Evolutionary conservation across 305 asterid species (phyloP).

Genomic region (Fraxinus sp.): DNA sequence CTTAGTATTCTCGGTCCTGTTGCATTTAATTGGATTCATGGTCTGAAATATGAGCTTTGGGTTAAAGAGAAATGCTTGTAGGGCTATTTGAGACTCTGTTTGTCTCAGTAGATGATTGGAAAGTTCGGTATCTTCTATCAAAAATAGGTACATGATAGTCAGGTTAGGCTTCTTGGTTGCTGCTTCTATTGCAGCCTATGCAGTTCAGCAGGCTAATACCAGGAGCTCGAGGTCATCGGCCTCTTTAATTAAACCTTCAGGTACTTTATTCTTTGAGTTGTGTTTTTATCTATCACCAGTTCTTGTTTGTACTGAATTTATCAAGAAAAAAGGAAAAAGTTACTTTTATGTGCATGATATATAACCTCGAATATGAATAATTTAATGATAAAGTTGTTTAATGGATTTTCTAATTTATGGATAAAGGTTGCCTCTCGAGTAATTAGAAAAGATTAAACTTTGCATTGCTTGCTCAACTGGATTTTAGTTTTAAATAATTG

Average conservation of each 20-base stretch:
- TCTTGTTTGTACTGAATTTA: constrained; percentile 3
- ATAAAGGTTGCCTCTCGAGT: background rate
- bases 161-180: constrained; percentile 88
- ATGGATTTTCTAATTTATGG: background rate
- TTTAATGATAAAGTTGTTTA: background rate
- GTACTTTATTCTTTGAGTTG: constrained; percentile 26
- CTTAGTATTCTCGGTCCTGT: constrained; percentile 3
- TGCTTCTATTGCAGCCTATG: constrained; percentile 68
- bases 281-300: background rate
- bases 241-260: constrained; percentile 41
- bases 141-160: constrained; percentile 67
- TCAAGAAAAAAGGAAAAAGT: background rate
- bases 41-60: constrained; percentile 54
- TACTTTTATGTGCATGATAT: background rate
- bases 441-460: background rate
- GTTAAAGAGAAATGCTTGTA: constrained; percentile 39
- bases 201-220: constrained; percentile 62
- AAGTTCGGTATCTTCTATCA: constrained; percentile 39
- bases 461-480: constrained; percentile 3
- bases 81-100: constrained; percentile 35
- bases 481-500: constrained; percentile 13
- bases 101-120: constrained; percentile 48
- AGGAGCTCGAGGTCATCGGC: constrained; percentile 36
- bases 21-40: constrained; percentile 33
- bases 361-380: background rate